phyloP scores from a whole-genome alignment of 768 basidiomycete genomes.

The Suillus decipiens region DNA sequence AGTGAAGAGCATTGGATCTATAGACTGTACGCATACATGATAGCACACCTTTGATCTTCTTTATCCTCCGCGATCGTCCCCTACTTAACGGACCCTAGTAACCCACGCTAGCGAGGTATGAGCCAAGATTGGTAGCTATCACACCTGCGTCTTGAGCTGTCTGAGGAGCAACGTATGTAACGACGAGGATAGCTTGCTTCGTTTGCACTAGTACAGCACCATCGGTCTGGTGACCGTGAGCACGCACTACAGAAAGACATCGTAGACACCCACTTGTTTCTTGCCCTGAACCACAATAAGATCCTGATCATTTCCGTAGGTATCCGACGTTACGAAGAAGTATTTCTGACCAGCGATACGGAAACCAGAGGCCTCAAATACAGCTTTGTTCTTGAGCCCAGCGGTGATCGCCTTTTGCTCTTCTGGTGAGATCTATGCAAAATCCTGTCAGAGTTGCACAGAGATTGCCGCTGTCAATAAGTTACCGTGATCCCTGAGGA shows the following conservation, averaged over 20 bases:
- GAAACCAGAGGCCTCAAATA: slow-evolving; percentile 59
- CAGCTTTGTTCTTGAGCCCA: slow-evolving; percentile 44
- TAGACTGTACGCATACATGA: slow-evolving; percentile 5
- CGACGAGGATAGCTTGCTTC: slow-evolving; percentile 81
- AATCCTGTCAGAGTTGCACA: slow-evolving; percentile 18
- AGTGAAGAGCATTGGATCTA: neutral
- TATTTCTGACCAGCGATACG: slow-evolving; percentile 72
- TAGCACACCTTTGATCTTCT: slow-evolving; percentile 10
- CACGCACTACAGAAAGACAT: neutral
- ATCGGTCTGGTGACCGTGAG: slow-evolving; percentile 51
- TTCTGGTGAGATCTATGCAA: slow-evolving; percentile 23
- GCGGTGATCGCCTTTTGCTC: slow-evolving; percentile 28
- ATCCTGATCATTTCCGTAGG: slow-evolving; percentile 42
- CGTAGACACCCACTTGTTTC: slow-evolving; percentile 60
- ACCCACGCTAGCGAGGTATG: slow-evolving; percentile 66
- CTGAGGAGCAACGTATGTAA: slow-evolving; percentile 65
- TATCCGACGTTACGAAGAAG: slow-evolving; percentile 49
- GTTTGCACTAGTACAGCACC: slow-evolving; percentile 79
- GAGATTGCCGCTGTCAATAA: slow-evolving; percentile 9
- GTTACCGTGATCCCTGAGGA: slow-evolving; percentile 25
- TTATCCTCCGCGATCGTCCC: slow-evolving; percentile 8
- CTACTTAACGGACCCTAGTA: slow-evolving; percentile 43
- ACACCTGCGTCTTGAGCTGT: slow-evolving; percentile 68
- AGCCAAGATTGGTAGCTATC: slow-evolving; percentile 69
- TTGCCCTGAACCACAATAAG: slow-evolving; percentile 60